phyloP scores from a whole-genome alignment of 495 filamentous ascomycete genomes.

The Pseudevernia furfuracea region DNA sequence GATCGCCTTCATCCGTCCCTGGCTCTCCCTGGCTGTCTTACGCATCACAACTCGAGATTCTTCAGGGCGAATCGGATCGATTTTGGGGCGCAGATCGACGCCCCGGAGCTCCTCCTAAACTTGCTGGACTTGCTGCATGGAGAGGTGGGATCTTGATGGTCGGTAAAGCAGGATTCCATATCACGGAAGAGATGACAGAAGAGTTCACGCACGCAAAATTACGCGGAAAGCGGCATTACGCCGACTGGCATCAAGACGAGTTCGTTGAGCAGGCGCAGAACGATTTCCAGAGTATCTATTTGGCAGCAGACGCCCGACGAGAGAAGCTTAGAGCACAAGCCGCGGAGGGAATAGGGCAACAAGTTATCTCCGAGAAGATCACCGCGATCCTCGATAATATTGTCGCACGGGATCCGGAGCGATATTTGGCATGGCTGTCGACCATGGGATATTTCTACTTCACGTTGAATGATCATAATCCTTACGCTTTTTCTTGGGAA shows the following conservation, averaged over 20 bases:
- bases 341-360: neutral
- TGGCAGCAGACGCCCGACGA: slow-evolving; percentile 1
- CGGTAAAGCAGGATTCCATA: neutral
- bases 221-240: neutral
- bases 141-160: neutral
- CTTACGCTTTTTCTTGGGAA: neutral
- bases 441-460: slow-evolving; percentile 4
- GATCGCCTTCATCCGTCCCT: neutral
- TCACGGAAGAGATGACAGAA: neutral
- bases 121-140: slow-evolving; percentile 2
- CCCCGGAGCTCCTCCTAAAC: slow-evolving; percentile 3
- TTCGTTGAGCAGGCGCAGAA: neutral
- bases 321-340: neutral
- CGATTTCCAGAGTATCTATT: neutral
- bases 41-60: neutral
- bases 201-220: neutral
- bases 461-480: neutral
- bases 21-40: neutral
- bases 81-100: neutral
- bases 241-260: neutral
- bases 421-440: neutral
- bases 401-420: slow-evolving; percentile 6
- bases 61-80: slow-evolving; percentile 5
- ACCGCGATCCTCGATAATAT: neutral
- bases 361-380: neutral